Base-by-base conservation (phyloP, 495 filamentous ascomycete species). In the Thermochaetoides thermophila region DNA sequence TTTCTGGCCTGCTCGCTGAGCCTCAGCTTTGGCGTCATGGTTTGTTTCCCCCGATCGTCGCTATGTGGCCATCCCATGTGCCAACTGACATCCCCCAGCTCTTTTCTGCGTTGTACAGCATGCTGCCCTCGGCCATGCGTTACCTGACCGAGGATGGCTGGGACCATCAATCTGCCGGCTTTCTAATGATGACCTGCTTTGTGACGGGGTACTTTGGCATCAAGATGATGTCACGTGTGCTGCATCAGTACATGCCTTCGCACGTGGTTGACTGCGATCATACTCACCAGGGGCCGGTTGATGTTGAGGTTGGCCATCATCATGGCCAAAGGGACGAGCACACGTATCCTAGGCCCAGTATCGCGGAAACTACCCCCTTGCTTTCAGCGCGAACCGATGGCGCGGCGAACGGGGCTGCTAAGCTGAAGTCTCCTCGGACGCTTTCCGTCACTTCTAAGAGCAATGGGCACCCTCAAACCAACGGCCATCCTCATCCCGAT, bases 1-100 rank as follows among this genome's bases (percentile, higher is more conserved):
- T 97, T 97, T 55, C 66, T 94, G 11, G 84, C 86, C 1, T 74
- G 76, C 14, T 92, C 87, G 2, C 59, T 96, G 39, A 92, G 84
- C 57, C 58, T 97, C 31, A 93, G 84, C 53, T 92, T 92, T 29
- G 89, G 89, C 19, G 89, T 97, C n/a, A 91, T 97, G 86, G 85
- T 95, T 55, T 34, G 71, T 57, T n/a, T n/a, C n/a, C n/a, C n/a
- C n/a, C n/a, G n/a, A n/a, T n/a, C n/a, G n/a, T n/a, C n/a, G n/a
- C n/a, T n/a, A n/a, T n/a, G n/a, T n/a, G n/a, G n/a, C n/a, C n/a
- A n/a, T n/a, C n/a, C n/a, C n/a, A n/a, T n/a, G n/a, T n/a, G n/a
- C n/a, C n/a, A n/a, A n/a, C n/a, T n/a, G n/a, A n/a, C n/a, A n/a
- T n/a, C 6, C 17, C 23, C 6, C 48, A 95, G 86, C 65, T 95